Evolutionary conservation across 768 basidiomycete genomes (phyloP).

Genomic region (Tulasnella sp.): DNA sequence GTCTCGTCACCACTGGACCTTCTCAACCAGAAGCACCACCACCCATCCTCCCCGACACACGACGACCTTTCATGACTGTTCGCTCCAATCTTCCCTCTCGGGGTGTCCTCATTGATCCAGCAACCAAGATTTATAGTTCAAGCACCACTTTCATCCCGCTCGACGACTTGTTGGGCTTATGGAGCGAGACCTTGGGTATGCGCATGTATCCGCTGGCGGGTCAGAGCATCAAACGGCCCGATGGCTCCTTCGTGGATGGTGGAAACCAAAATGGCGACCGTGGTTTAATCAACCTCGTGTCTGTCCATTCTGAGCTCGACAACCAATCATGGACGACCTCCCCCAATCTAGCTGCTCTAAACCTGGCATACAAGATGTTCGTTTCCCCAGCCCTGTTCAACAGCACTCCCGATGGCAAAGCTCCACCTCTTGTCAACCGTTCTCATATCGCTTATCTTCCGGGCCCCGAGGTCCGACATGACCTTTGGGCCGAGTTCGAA

Average conservation of each 20-base stretch:
- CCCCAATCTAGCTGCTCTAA: neutral
- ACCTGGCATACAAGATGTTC: neutral
- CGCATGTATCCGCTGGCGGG: neutral
- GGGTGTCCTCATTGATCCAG: neutral
- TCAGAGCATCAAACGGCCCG: neutral
- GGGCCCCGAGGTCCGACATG: neutral
- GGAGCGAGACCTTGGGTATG: neutral
- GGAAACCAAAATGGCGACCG: neutral
- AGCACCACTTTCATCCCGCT: neutral
- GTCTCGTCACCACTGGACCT: neutral
- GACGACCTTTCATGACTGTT: neutral
- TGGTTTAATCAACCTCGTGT: neutral
- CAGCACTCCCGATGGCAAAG: neutral
- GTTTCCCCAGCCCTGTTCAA: neutral
- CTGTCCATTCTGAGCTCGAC: neutral
- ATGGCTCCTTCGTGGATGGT: neutral
- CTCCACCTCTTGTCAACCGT: conserved; percentile 1
- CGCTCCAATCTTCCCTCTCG: neutral
- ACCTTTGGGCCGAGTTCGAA: conserved; percentile 3
- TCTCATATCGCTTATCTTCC: conserved; percentile 2
- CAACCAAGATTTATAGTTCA: neutral
- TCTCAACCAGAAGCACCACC: neutral
- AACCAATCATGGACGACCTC: neutral
- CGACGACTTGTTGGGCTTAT: neutral
- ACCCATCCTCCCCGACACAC: neutral